phyloP scores from a whole-genome alignment of 768 basidiomycete species.

The Cantharellus anzutake region DNA sequence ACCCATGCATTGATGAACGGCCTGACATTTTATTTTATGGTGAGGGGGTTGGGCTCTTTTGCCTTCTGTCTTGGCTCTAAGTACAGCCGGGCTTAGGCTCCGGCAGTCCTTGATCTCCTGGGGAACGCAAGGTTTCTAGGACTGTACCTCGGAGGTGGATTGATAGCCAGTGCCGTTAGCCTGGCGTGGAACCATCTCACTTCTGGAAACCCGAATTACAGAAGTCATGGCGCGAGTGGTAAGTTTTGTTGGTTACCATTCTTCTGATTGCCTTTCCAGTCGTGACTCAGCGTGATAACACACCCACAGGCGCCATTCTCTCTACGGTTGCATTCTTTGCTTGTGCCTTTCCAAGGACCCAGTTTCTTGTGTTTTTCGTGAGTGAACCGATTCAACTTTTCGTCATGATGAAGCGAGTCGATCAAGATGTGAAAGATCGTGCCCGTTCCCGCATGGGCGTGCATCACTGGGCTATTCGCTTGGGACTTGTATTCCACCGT shows the following conservation, averaged over 20 bases:
- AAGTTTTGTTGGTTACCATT: background rate
- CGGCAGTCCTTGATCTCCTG: background rate
- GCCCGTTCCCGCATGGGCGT: slow-evolving; percentile 9
- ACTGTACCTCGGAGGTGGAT: slow-evolving; percentile 7
- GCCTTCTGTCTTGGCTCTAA: background rate
- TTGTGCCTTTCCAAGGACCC: background rate
- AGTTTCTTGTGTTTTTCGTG: background rate
- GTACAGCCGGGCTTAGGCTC: background rate
- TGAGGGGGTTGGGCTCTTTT: background rate
- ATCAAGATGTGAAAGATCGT: slow-evolving; percentile 3
- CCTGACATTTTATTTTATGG: slow-evolving; percentile 8
- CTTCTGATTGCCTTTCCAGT: background rate
- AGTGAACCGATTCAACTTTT: background rate
- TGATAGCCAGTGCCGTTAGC: slow-evolving; percentile 5
- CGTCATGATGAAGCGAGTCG: background rate
- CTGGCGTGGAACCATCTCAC: background rate
- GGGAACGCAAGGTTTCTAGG: slow-evolving; percentile 3
- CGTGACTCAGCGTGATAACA: background rate
- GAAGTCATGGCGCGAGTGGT: slow-evolving; percentile 9
- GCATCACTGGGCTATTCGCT: background rate
- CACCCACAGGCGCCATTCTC: background rate
- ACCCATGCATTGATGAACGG: slow-evolving; percentile 5
- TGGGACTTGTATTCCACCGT: background rate
- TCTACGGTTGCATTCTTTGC: background rate
- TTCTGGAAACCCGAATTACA: background rate